These are phyloP conservation scores for Kondoa malvinella DNA, from an alignment of 768 basidiomycete genomes.

Conservation along the genomic window DNA sequence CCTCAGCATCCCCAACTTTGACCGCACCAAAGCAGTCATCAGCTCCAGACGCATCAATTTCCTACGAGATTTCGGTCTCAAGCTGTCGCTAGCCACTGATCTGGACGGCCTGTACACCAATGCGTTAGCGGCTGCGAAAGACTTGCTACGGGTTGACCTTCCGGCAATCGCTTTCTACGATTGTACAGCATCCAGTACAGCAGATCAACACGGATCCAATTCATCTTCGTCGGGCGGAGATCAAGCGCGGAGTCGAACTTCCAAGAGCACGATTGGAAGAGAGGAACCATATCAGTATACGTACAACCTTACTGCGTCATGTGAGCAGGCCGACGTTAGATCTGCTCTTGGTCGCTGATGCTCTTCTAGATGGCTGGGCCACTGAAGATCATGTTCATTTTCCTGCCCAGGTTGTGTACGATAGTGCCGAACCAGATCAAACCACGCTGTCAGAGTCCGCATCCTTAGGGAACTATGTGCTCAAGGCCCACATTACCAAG, in stretches of 20 bases:
- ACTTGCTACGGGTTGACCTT: background rate
- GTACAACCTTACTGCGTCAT: too few relatives aligned
- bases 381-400: background rate
- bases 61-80: background rate
- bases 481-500: background rate
- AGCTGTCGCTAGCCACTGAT: background rate
- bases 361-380: too few relatives aligned
- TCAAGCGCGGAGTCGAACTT: background rate
- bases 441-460: background rate
- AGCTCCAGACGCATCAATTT: background rate
- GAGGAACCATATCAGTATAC: too few relatives aligned
- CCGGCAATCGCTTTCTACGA: background rate
- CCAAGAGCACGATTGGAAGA: background rate
- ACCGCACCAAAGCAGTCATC: background rate
- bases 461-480: background rate
- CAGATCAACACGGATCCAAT: background rate
- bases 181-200: background rate
- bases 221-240: background rate
- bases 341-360: too few relatives aligned
- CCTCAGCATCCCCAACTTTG: background rate
- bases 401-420: background rate
- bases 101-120: background rate
- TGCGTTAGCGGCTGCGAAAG: background rate
- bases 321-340: too few relatives aligned
- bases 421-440: background rate